Percentiles rank a stretch among this genome's conserved stretches.
Evolutionary conservation across 345 rosid genomes (phyloP).

Genomic region (Gossypium ekmanianum): DNA sequence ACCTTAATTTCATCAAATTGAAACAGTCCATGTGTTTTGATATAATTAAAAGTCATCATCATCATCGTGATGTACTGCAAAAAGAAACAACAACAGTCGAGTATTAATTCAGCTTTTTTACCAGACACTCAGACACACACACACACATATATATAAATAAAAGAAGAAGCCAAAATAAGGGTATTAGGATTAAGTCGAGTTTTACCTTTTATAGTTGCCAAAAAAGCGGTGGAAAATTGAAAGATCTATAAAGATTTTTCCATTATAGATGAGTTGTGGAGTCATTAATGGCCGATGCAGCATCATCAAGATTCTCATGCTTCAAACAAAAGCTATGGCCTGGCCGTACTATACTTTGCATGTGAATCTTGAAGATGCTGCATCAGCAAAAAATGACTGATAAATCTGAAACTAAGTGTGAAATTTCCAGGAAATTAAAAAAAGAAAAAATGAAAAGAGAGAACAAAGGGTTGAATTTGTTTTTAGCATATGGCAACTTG

Average conservation of each 20-base stretch:
- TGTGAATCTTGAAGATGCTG: slow-evolving; percentile 76
- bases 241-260: slow-evolving; percentile 15
- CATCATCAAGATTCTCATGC: slow-evolving; percentile 82
- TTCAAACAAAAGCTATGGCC: not conserved
- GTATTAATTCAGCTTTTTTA: slow-evolving; percentile 5
- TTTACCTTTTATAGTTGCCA: slow-evolving; percentile 7
- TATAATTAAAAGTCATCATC: not conserved
- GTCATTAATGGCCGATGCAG: slow-evolving; percentile 70
- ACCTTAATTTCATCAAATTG: slow-evolving; percentile 13
- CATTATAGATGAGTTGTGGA: not conserved
- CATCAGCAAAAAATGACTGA: slow-evolving; percentile 57
- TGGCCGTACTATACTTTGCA: slow-evolving; percentile 26
- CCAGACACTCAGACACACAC: not conserved
- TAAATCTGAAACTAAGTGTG: not conserved
- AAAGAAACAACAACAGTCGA: not conserved
- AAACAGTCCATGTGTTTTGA: not conserved
- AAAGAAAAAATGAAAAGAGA: not conserved
- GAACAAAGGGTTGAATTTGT: not conserved
- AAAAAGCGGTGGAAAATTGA: not conserved
- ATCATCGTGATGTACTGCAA: not conserved
- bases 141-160: not conserved
- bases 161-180: not conserved
- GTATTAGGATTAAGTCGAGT: not conserved
- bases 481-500: slow-evolving; percentile 1
- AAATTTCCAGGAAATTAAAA: not conserved